Base-by-base conservation (phyloP, 106 monocot species). In the Apostasia shenzhenica region DNA sequence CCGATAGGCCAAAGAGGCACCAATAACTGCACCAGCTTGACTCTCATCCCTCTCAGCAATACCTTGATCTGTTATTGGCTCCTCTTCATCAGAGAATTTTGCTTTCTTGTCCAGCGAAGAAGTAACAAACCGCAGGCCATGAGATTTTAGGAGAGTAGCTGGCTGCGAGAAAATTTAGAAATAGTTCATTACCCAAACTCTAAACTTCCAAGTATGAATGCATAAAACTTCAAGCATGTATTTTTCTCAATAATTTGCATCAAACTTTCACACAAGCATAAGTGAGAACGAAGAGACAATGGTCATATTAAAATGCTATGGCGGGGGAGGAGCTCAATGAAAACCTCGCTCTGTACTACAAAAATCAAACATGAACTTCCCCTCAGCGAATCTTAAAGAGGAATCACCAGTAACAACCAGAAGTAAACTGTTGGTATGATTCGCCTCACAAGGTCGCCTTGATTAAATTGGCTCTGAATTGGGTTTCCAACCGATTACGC, bases 101-200 rank as follows among this genome's bases (percentile, higher is more conserved):
- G 69, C 70, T 71, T 80, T 88, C 66, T 79, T 88, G 67, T 85
- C 85, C 56, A 86, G 45, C n/a, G 95, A 95, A n/a, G 95, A 91
- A 14, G 91, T 91, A 26, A 95, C 80, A 42, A 79, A 91, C 0
- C 72, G 77, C 45, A 91, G 67, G 4, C 81, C 77, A 67, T 82
- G 82, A 69, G 61, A 61, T 66, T 78, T 82, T 5, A 83, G 71
- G 45, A 95, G 86, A 41, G 71, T 78, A 51, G 10, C 73, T 45
- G 85, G 68, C 91, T 95, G 75, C 44, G 67, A 72, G 8, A 11
- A 72, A 48, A 61, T 8, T 48, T 14, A 13, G 8, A n/a, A 44
- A 61, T 7, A 70, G 13, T 47, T 56, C 12, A 26, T 26, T 26
- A 26, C 26, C 26, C 26, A 26, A 26, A 14, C 5, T n/a, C 26